Conservation (phyloP, 2,329 filamentous ascomycete species). For the Tolypocladium nubicola region DNA sequence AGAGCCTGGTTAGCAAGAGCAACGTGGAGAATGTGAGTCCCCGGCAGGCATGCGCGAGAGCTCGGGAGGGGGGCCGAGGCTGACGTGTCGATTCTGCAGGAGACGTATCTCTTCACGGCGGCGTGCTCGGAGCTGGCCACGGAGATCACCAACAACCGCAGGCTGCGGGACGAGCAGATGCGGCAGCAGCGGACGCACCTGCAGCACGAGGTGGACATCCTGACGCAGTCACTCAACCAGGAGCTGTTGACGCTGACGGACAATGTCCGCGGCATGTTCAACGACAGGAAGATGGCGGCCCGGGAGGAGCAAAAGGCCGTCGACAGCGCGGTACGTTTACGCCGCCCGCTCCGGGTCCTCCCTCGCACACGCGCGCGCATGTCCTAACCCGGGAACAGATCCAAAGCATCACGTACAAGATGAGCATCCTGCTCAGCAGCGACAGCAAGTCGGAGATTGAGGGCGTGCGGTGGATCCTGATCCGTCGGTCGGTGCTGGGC, state of each 20-base stretch:
- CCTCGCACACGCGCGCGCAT: too few relatives aligned
- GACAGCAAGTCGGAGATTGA: slow-evolving; percentile 91
- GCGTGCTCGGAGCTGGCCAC: slow-evolving; percentile 87
- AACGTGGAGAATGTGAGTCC: slow-evolving; percentile 68
- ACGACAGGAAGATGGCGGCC: slow-evolving; percentile 88
- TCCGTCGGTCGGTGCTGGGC: slow-evolving; percentile 51
- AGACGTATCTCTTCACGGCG: slow-evolving; percentile 86
- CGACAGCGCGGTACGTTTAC: slow-evolving; percentile 59
- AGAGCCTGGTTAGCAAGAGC: slow-evolving; percentile 75
- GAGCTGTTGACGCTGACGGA: slow-evolving; percentile 76
- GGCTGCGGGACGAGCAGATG: slow-evolving; percentile 68
- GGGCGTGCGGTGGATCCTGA: slow-evolving; percentile 76
- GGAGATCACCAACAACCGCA: slow-evolving; percentile 71
- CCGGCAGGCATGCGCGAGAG: background rate
- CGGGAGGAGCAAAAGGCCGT: slow-evolving; percentile 76
- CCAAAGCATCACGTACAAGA: slow-evolving; percentile 93
- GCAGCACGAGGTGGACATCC: slow-evolving; percentile 91
- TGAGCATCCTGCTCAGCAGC: slow-evolving; percentile 79
- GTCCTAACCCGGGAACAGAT: slow-evolving; percentile 38
- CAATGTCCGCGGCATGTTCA: slow-evolving; percentile 89
- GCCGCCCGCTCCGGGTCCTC: background rate
- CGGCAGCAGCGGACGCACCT: slow-evolving; percentile 74
- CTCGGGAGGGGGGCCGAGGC: background rate
- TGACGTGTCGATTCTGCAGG: slow-evolving; percentile 27
- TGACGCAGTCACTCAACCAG: slow-evolving; percentile 75